Evolutionary conservation across 176 grass and related monocot genomes (phyloP), one percentile per base, ranked within the genome.

Genomic region (Puccinellia tenuiflora): DNA sequence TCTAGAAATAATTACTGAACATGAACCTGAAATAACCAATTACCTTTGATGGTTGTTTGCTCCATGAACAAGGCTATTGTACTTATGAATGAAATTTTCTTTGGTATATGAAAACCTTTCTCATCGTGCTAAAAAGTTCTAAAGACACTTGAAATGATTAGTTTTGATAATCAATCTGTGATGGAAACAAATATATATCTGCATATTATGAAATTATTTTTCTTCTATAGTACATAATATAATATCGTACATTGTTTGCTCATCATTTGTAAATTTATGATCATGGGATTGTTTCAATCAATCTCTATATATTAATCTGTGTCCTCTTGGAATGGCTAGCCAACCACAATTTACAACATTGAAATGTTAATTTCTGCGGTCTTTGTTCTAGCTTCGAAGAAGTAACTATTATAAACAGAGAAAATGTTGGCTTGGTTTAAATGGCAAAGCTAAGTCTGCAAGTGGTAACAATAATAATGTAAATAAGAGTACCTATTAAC

Each of bases 341-440:
- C 8, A 63, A 45, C 26, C 9, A 79, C 3, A 63, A 6, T 63
- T 46, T 12, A 47, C 3, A 63, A 5, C 25, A 79, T 64, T 21
- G n/a, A 28, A 18, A 12, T 83, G 18, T n/a, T 73, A 25, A 48
- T 73, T 47, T 61, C 20, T 83, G 42, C 51, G 20, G 30, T 84
- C 14, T 75, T 64, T 84, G 20, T 51, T 83, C 39, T 62, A 47
- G 10, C 18, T 59, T 83, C 38, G 16, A 75, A 74, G 54, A 73
- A 46, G 17, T 73, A 46, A 20, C 5, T 69, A 59, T 43, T 70
- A 80, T 24, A 13, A 30, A 17, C 14, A 16, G 33, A 31, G 45
- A 40, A 13, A 75, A 25, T 28, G 54, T 60, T 83, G 16, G 55
- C 60, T 47, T 59, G 35, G 6, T 13, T 40, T 75, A 63, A 26